Evolutionary conservation across 1,284 basidiomycete genomes (phyloP).

Genomic region (Papiliotrema flavescens): DNA sequence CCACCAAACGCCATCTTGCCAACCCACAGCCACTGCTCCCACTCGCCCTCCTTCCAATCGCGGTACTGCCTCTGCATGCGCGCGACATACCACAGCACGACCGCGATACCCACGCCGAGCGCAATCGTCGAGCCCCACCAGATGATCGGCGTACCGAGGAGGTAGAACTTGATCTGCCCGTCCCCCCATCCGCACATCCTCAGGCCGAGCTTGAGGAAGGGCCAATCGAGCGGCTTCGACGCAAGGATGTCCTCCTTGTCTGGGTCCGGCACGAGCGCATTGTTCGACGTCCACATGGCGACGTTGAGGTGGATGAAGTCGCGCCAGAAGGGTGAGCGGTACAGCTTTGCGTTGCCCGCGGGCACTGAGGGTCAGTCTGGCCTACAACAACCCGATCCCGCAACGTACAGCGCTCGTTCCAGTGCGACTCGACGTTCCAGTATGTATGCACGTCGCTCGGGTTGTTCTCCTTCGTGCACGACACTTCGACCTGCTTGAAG

Average conservation of each 20-base stretch:
- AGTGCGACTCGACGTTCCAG: constrained; percentile 98
- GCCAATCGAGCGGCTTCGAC: constrained; percentile 90
- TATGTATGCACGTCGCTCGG: constrained; percentile 80
- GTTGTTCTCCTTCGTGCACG: constrained; percentile 85
- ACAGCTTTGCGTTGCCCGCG: constrained; percentile 72
- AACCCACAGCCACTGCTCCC: constrained; percentile 92
- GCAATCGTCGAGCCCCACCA: constrained; percentile 82
- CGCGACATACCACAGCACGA: constrained; percentile 68
- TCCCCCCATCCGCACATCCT: constrained; percentile 98
- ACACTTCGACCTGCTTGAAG: constrained; percentile 97
- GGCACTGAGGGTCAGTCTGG: constrained; percentile 60
- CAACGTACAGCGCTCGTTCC: constrained; percentile 81
- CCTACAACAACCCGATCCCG: background rate
- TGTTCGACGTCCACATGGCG: constrained; percentile 99
- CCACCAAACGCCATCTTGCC: constrained; percentile 86
- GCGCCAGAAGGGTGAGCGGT: constrained; percentile 86
- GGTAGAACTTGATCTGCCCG: constrained; percentile 82
- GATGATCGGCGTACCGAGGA: constrained; percentile 86
- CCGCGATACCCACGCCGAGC: constrained; percentile 58
- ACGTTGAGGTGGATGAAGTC: constrained; percentile 99
- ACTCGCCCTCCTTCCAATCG: constrained; percentile 83
- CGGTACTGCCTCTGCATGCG: constrained; percentile 82
- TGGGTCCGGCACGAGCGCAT: constrained; percentile 91
- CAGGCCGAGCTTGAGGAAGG: constrained; percentile 78
- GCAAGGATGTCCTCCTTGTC: constrained; percentile 98